Evolutionary conservation across 495 filamentous ascomycete species (phyloP).

Genomic region (Talaromyces proteolyticus): DNA sequence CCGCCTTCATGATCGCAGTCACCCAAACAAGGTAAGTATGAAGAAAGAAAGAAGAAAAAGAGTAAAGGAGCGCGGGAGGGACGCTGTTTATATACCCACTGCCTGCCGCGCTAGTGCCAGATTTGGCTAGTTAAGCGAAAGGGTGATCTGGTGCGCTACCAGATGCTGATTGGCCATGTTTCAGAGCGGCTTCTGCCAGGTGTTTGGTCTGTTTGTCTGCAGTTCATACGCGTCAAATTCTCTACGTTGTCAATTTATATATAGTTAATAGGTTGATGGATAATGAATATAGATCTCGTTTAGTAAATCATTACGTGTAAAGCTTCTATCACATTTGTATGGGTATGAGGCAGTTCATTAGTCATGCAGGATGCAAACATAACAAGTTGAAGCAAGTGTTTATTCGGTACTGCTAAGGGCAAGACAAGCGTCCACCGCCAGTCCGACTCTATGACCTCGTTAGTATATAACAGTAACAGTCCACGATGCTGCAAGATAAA

Average conservation of each 20-base stretch:
- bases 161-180: constrained; percentile 1
- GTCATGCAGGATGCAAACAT: background rate
- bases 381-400: background rate
- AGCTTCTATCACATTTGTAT: background rate
- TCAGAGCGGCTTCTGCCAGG: background rate
- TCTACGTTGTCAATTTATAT: background rate
- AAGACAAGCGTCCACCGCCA: constrained; percentile 88
- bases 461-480: constrained; percentile 10
- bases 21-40: constrained; percentile 51
- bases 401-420: constrained; percentile 55
- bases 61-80: constrained; percentile 3
- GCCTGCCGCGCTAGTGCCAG: background rate
- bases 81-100: background rate
- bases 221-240: background rate
- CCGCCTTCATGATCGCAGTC: constrained; percentile 43
- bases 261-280: background rate
- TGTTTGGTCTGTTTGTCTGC: constrained; percentile 3
- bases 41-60: constrained; percentile 23
- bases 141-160: background rate
- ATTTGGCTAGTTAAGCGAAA: constrained; percentile 1
- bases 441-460: constrained; percentile 58
- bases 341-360: background rate
- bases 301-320: background rate
- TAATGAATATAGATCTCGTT: background rate
- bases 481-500: background rate